Evolutionary conservation across 345 rosid species (phyloP), one percentile per base, ranked within the genome.

Genomic region (Moricandia moricandioides): DNA sequence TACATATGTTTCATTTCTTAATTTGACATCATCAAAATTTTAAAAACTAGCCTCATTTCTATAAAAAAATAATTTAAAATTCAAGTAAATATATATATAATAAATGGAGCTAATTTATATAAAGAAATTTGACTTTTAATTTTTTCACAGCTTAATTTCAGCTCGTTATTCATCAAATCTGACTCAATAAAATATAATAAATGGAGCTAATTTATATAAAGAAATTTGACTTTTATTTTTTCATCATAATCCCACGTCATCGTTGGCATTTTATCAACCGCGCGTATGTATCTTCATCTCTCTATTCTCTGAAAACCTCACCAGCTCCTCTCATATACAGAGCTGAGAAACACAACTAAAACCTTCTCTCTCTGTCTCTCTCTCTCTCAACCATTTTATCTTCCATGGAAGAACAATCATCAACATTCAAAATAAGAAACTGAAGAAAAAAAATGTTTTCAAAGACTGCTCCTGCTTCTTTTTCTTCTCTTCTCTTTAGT

Each of bases 401-500:
- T 69, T 13, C 69, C 70, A 80, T 82, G 85, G 82, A 64, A 67
- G 52, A 72, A 67, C 70, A 71, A 6, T 71, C 66, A 40, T 7
- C n/a, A 65, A 59, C 7, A 16, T 4, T 4, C 62, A 55, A 63
- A 71, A 37, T n/a, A 16, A 14, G 29, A 62, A 68, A 49, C 73
- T 75, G 30, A 0, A n/a, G n/a, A 5, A 56, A 26, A 66, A 70
- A 77, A 3, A 68, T 73, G 61, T 62, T 80, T 14, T 75, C 18
- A 26, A 26, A 80, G 75, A 51, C 58, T 83, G 39, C 16, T n/a
- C n/a, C n/a, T 81, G 43, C 79, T 86, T 40, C 14, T 86, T 21
- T 21, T 21, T 54, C 14, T 86, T 54, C 14, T 88, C 64, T 70
- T 85, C 29, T 70, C 84, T 8, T 58, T 86, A 56, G 34, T 88